Conservation (phyloP, 1,284 basidiomycete genomes). For the Papiliotrema terrestris region DNA sequence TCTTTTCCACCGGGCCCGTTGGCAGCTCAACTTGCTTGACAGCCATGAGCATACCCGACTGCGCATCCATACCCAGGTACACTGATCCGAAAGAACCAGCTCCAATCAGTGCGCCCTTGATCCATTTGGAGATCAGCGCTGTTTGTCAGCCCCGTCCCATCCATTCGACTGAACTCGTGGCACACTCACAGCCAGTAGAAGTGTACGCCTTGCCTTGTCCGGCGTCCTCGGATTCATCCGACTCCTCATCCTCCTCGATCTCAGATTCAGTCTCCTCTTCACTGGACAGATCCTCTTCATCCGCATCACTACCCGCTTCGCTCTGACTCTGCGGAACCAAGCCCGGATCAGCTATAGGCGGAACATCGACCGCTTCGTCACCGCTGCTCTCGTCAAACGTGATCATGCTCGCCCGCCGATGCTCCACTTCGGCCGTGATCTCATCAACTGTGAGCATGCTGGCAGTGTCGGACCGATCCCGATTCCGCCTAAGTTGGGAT, state of each 20-base stretch:
- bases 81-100: conserved; percentile 94
- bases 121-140: conserved; percentile 84
- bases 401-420: conserved; percentile 59
- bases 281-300: conserved; percentile 26
- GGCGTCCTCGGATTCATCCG: conserved; percentile 49
- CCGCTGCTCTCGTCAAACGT: conserved; percentile 49
- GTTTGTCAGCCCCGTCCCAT: conserved; percentile 4
- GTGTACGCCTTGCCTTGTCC: conserved; percentile 54
- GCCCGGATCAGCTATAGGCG: conserved; percentile 9
- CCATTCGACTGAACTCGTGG: too few species aligned
- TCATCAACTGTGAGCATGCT: conserved; percentile 95
- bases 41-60: conserved; percentile 92
- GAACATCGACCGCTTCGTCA: conserved; percentile 18
- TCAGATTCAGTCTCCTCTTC: conserved; percentile 38
- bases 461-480: conserved; percentile 80
- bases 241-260: conserved; percentile 27
- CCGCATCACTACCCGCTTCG: conserved; percentile 31
- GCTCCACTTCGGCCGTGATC: conserved; percentile 95
- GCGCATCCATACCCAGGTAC: conserved; percentile 95
- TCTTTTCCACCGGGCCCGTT: conserved; percentile 69
- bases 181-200: conserved; percentile 60
- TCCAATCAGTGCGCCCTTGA: conserved; percentile 96
- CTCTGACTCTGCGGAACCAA: conserved; percentile 43
- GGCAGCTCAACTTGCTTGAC: conserved; percentile 98
- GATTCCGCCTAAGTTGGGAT: conserved; percentile 70